A percentile compares a stretch with the other conserved stretches of the same genome.
Evolutionary conservation across 305 asterid species (phyloP).

Genomic region (Ajuga reptans): DNA sequence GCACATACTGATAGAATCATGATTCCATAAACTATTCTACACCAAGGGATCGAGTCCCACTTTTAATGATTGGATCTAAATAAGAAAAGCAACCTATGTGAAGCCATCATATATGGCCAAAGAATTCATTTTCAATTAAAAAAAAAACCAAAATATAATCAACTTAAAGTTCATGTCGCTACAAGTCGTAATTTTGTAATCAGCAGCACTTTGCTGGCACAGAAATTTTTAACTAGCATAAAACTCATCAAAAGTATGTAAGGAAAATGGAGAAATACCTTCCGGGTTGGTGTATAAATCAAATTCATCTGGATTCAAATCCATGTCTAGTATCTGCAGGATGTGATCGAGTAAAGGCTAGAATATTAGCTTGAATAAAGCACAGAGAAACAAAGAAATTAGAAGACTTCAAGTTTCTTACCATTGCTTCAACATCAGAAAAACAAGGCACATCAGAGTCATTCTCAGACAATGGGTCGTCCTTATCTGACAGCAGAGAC

Average conservation of each 20-base stretch:
- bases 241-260: conserved; percentile 7
- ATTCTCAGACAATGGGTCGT: conserved; percentile 36
- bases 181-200: background rate
- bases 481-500: conserved; percentile 33
- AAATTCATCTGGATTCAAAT: conserved; percentile 54
- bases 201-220: background rate
- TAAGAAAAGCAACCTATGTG: background rate
- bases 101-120: background rate
- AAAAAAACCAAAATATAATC: background rate
- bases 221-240: conserved; percentile 10
- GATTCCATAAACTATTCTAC: conserved; percentile 1
- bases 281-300: conserved; percentile 30
- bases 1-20: background rate
- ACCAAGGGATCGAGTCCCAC: background rate
- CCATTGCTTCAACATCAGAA: conserved; percentile 75
- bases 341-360: conserved; percentile 3
- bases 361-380: conserved; percentile 12
- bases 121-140: background rate
- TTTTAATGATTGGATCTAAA: background rate
- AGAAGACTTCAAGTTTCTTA: conserved; percentile 22
- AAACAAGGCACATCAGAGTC: conserved; percentile 50
- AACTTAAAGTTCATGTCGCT: background rate
- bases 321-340: conserved; percentile 75
- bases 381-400: background rate
- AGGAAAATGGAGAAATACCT: conserved; percentile 43